Evolutionary conservation across 1,284 basidiomycete species (phyloP).

Genomic region (Cystobasidium pallidum): DNA sequence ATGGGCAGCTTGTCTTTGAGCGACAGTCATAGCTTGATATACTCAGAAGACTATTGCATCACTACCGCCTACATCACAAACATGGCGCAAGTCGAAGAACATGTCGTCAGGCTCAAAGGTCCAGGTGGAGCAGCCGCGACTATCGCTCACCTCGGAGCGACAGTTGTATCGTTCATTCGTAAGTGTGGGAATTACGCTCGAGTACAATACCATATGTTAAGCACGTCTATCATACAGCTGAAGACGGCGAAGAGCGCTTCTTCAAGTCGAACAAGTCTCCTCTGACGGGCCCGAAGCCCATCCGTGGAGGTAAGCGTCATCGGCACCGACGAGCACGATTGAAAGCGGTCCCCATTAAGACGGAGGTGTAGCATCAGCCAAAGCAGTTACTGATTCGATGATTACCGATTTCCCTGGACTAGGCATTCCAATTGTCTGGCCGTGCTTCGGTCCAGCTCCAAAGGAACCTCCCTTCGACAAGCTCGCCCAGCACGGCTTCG

Average conservation of each 20-base stretch:
- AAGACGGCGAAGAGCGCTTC: constrained; percentile 48
- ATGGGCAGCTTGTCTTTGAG: background rate
- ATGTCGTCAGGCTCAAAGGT: constrained; percentile 10
- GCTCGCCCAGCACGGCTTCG: constrained; percentile 55
- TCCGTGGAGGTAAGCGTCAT: constrained; percentile 47
- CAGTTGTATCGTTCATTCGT: constrained; percentile 49
- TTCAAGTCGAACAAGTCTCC: constrained; percentile 50
- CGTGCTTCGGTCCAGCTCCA: constrained; percentile 52
- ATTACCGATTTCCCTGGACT: constrained; percentile 1
- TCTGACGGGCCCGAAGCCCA: constrained; percentile 48
- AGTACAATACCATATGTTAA: too few species aligned
- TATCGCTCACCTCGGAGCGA: constrained; percentile 46
- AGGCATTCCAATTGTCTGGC: constrained; percentile 52
- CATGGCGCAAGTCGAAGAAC: constrained; percentile 31
- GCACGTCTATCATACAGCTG: constrained; percentile 19
- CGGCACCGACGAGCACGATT: background rate
- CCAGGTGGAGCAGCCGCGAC: constrained; percentile 2
- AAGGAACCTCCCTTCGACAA: constrained; percentile 48
- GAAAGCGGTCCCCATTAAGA: too few species aligned
- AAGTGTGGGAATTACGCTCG: background rate
- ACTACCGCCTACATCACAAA: background rate
- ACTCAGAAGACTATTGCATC: background rate
- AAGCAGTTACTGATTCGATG: too few species aligned
- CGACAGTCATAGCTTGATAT: background rate
- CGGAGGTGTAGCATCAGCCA: too few species aligned